phyloP scores from a whole-genome alignment of 371 early-diverging fungal species.

The Syncephalis plumigaleata region DNA sequence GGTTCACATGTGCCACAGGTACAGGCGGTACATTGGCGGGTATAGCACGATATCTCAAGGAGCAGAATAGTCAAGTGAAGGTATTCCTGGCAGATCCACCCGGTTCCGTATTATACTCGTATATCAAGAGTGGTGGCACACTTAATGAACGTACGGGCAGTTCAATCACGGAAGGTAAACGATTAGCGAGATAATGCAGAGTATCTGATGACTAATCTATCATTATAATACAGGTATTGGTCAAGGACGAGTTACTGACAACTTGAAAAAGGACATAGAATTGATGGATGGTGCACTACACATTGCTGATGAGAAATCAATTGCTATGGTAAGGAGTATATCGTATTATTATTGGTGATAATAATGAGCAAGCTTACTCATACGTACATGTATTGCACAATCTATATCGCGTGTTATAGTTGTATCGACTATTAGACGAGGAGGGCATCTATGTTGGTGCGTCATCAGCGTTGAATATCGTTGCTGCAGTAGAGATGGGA shows the following conservation, averaged over 20 bases:
- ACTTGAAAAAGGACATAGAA: constrained; percentile 58
- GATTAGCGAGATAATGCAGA: too few species aligned
- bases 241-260: constrained; percentile 87
- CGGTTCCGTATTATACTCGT: constrained; percentile 73
- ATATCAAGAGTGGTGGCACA: constrained; percentile 51
- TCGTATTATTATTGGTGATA: neutral
- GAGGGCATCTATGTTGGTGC: constrained; percentile 91
- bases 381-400: too few species aligned
- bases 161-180: constrained; percentile 70
- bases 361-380: too few species aligned
- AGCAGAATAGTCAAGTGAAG: constrained; percentile 42
- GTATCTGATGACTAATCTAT: too few species aligned
- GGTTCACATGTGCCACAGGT: constrained; percentile 82
- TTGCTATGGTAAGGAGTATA: constrained; percentile 35
- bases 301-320: constrained; percentile 67
- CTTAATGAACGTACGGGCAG: constrained; percentile 47
- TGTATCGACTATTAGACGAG: constrained; percentile 74
- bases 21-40: constrained; percentile 90
- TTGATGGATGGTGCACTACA: constrained; percentile 67
- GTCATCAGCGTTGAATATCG: constrained; percentile 79
- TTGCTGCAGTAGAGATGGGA: constrained; percentile 85
- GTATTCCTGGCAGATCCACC: constrained; percentile 85
- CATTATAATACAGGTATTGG: constrained; percentile 46
- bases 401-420: too few species aligned
- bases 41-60: constrained; percentile 63